These are phyloP conservation scores for Trichophyton benhamiae DNA, from an alignment of 2,329 filamentous ascomycete species.

Conservation along the genomic window DNA sequence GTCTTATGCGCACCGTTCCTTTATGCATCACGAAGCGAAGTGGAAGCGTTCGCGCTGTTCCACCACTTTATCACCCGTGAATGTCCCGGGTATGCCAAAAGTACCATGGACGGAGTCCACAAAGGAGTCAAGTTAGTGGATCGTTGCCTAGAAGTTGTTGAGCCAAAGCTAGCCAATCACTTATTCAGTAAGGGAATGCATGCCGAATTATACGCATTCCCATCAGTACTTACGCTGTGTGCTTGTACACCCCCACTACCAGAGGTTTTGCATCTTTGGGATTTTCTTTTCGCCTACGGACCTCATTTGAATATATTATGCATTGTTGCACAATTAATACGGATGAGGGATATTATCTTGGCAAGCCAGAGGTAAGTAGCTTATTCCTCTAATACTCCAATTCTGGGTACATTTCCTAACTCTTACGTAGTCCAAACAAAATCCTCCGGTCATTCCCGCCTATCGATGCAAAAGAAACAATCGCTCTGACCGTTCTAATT, in stretches of 20 bases:
- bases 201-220: conserved; percentile 92
- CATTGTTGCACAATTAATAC: conserved; percentile 86
- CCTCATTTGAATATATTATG: conserved; percentile 90
- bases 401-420: conserved; percentile 4
- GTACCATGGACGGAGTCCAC: conserved; percentile 95
- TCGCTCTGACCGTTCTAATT: conserved; percentile 71
- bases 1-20: conserved; percentile 91
- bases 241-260: conserved; percentile 91
- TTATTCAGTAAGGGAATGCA: conserved; percentile 76
- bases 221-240: conserved; percentile 84
- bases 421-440: conserved; percentile 65
- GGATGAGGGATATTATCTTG: conserved; percentile 74
- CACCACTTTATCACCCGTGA: conserved; percentile 76
- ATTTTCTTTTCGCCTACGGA: conserved; percentile 93
- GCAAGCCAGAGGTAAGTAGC: conserved; percentile 60
- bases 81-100: conserved; percentile 84
- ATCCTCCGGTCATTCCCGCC: conserved; percentile 78
- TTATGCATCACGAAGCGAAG: conserved; percentile 86
- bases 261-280: conserved; percentile 87
- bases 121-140: conserved; percentile 83
- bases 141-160: conserved; percentile 79
- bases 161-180: conserved; percentile 73
- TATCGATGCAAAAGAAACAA: conserved; percentile 71
- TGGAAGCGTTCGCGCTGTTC: conserved; percentile 87
- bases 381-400: background rate